Evolutionary conservation across 257 asterid genomes (phyloP).

Genomic region (Penstemon eatonii): DNA sequence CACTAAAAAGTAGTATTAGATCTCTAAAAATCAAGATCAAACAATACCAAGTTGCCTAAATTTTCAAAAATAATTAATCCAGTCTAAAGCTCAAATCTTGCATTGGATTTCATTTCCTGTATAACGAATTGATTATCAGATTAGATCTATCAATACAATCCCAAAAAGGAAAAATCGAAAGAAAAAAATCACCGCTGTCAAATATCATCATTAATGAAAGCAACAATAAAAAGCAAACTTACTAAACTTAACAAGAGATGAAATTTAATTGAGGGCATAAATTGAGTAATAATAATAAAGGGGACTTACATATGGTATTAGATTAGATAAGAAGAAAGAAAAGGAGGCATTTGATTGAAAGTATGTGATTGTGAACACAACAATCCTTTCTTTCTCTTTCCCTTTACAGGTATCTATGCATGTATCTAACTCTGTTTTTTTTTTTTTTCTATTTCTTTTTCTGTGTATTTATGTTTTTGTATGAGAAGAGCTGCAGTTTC

Average conservation of each 20-base stretch:
- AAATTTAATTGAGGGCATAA: constrained; percentile 33
- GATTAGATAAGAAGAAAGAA: constrained; percentile 31
- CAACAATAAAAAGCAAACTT: neutral
- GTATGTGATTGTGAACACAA: constrained; percentile 13
- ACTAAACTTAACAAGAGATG: neutral
- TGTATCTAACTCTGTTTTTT: constrained; percentile 14
- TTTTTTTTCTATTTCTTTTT: neutral
- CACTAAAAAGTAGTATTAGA: constrained; percentile 36
- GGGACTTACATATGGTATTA: constrained; percentile 11
- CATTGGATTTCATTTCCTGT: constrained; percentile 34
- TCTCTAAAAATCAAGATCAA: constrained; percentile 67
- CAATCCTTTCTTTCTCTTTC: constrained; percentile 29
- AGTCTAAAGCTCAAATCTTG: constrained; percentile 32
- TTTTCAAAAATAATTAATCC: constrained; percentile 30
- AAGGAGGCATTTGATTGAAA: constrained; percentile 17
- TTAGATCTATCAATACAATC: constrained; percentile 48
- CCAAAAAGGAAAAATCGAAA: neutral
- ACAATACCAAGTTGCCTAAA: constrained; percentile 36
- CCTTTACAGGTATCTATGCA: constrained; percentile 17
- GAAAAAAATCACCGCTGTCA: neutral
- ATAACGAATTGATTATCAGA: constrained; percentile 22
- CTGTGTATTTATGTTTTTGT: neutral
- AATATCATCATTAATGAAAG: neutral
- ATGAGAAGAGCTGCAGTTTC: constrained; percentile 28
- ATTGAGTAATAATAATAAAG: constrained; percentile 16